phyloP scores from a whole-genome alignment of 345 rosid species.

The Sonneratia alba region DNA sequence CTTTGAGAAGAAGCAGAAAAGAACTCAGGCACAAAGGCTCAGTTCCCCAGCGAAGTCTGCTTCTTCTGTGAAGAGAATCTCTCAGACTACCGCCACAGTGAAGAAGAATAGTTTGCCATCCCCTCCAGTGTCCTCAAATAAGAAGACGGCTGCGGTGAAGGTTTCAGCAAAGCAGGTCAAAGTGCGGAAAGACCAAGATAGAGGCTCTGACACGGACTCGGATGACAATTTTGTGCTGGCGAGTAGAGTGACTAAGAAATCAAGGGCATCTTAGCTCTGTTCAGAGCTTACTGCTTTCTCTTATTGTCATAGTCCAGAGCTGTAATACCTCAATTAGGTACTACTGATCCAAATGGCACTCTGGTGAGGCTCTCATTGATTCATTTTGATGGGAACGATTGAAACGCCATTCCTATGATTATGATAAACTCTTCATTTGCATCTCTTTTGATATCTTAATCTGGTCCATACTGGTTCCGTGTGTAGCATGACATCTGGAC shows the following conservation, averaged over 20 bases:
- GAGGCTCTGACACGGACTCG: conserved; percentile 37
- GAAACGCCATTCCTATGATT: background rate
- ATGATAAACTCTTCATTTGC: background rate
- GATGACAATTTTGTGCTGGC: conserved; percentile 40
- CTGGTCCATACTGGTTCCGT: no score
- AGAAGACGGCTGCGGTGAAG: conserved; percentile 34
- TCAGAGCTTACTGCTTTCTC: background rate
- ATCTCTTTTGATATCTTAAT: background rate
- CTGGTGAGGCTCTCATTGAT: background rate
- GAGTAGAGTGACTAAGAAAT: conserved; percentile 35
- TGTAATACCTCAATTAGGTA: background rate
- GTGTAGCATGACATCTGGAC: no score
- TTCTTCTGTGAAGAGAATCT: conserved; percentile 25
- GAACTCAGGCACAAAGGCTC: conserved; percentile 29
- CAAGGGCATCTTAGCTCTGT: conserved; percentile 27
- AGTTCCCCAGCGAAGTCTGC: conserved; percentile 45
- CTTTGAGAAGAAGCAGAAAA: conserved; percentile 56
- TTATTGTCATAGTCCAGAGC: background rate
- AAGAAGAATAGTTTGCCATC: conserved; percentile 20
- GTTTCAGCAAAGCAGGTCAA: conserved; percentile 29
- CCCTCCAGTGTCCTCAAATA: conserved; percentile 30
- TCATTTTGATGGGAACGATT: background rate
- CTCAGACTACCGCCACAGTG: conserved; percentile 24
- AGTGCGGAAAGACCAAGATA: conserved; percentile 45
- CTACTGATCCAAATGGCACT: background rate